Conservation (phyloP, 495 filamentous ascomycete species). For the Penicillium fimorum region DNA sequence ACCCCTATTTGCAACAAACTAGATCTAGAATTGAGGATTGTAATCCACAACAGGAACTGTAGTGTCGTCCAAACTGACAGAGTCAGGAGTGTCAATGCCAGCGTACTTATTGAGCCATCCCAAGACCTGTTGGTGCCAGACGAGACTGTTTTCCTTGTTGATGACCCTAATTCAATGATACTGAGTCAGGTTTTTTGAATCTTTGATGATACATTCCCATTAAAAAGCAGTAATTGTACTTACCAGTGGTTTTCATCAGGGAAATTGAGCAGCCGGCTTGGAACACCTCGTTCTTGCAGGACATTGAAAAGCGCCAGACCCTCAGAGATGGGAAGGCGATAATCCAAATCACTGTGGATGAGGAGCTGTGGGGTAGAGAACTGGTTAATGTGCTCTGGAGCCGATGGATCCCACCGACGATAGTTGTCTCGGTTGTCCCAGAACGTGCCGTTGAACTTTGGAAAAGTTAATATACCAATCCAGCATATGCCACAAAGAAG, state of each 20-base stretch:
- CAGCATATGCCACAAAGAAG: slow-evolving; percentile 9
- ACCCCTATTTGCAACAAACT: background rate
- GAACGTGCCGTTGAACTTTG: slow-evolving; percentile 45
- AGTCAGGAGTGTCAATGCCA: slow-evolving; percentile 28
- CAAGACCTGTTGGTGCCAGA: slow-evolving; percentile 50
- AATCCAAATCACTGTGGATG: slow-evolving; percentile 47
- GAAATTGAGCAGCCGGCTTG: slow-evolving; percentile 59
- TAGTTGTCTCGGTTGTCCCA: slow-evolving; percentile 45
- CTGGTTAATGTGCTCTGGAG: slow-evolving; percentile 34
- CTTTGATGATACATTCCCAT: background rate
- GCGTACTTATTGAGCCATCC: slow-evolving; percentile 50
- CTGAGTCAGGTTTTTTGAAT: background rate
- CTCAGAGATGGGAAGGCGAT: slow-evolving; percentile 42
- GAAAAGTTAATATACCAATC: slow-evolving; percentile 8
- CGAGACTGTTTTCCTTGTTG: slow-evolving; percentile 43
- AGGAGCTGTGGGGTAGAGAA: slow-evolving; percentile 48
- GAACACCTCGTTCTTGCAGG: slow-evolving; percentile 48
- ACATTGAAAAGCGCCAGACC: slow-evolving; percentile 49
- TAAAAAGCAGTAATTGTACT: slow-evolving; percentile 1
- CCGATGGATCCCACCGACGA: slow-evolving; percentile 43
- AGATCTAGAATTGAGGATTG: slow-evolving; percentile 18
- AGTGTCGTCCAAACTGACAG: slow-evolving; percentile 38
- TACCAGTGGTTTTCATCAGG: slow-evolving; percentile 53
- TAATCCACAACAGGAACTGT: slow-evolving; percentile 34
- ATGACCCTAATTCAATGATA: slow-evolving; percentile 26